Evolutionary conservation across 768 basidiomycete species (phyloP).

Genomic region (Phanerochaete sordida): DNA sequence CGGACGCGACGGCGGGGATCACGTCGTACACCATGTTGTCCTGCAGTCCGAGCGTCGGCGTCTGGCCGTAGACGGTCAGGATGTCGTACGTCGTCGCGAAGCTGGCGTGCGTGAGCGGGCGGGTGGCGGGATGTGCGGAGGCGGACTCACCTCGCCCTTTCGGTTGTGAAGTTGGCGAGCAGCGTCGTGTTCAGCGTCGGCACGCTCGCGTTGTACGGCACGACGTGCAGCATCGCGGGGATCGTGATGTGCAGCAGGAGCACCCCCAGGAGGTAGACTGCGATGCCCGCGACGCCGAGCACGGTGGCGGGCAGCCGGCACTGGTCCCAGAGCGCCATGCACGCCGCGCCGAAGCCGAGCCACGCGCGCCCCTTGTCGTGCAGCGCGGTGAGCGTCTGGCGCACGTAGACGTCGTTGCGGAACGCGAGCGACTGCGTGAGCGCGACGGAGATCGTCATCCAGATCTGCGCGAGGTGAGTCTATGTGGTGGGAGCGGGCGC

Average conservation of each 20-base stretch:
- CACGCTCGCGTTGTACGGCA: neutral
- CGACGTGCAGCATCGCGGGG: neutral
- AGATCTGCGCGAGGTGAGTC: neutral
- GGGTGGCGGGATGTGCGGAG: too few relatives aligned
- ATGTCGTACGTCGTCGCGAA: neutral
- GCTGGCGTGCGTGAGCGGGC: neutral
- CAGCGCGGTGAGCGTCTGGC: neutral
- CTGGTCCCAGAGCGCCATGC: neutral
- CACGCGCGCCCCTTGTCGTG: constrained; percentile 1
- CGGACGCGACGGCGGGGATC: neutral
- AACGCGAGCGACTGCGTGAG: neutral
- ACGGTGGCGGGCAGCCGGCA: neutral
- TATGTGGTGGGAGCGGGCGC: too few relatives aligned
- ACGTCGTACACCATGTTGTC: neutral
- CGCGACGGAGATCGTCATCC: neutral
- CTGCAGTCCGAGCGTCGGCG: neutral
- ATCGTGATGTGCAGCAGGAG: neutral
- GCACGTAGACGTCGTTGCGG: neutral
- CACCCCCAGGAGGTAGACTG: neutral
- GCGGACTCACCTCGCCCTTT: neutral
- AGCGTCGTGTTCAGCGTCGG: neutral
- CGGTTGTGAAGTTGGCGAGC: neutral
- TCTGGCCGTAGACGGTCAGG: neutral
- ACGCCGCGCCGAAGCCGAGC: neutral
- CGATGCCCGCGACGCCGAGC: neutral